Evolutionary conservation across 768 basidiomycete species (phyloP).

Genomic region (Macrolepiota albuminosa): DNA sequence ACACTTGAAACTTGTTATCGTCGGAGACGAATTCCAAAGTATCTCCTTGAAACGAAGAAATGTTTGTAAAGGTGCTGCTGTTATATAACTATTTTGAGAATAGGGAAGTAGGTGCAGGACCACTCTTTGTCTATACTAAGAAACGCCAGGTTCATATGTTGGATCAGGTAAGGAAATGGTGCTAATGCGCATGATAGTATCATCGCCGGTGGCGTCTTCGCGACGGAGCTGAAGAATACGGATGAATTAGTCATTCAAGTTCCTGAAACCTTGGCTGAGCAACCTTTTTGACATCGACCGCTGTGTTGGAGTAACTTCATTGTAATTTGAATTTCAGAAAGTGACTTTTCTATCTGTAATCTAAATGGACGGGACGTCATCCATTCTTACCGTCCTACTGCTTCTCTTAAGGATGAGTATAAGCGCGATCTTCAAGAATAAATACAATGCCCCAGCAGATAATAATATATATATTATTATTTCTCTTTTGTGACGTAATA

Average conservation of each 20-base stretch:
- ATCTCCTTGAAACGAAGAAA: conserved; percentile 26
- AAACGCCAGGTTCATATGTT: conserved; percentile 49
- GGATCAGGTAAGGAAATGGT: no score
- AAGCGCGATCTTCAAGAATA: no score
- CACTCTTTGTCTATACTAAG: conserved; percentile 42
- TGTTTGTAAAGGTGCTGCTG: conserved; percentile 54
- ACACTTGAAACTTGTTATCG: conserved; percentile 17
- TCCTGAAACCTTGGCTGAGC: conserved; percentile 39
- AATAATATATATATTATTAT: background rate
- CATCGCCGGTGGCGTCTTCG: conserved; percentile 22
- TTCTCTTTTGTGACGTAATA: background rate
- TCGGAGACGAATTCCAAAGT: conserved; percentile 19
- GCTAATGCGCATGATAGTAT: conserved; percentile 35
- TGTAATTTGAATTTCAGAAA: background rate
- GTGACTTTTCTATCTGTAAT: no score
- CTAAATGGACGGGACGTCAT: no score
- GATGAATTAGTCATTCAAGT: conserved; percentile 47
- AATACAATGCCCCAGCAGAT: no score
- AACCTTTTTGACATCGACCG: conserved; percentile 37
- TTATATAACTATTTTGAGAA: conserved; percentile 19
- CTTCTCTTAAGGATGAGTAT: no score
- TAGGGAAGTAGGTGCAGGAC: conserved; percentile 9
- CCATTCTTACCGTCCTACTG: no score
- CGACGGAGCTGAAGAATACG: conserved; percentile 40
- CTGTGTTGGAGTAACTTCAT: no score